Base-by-base conservation (phyloP, 1,284 basidiomycete species). In the Heterobasidion annosum region DNA sequence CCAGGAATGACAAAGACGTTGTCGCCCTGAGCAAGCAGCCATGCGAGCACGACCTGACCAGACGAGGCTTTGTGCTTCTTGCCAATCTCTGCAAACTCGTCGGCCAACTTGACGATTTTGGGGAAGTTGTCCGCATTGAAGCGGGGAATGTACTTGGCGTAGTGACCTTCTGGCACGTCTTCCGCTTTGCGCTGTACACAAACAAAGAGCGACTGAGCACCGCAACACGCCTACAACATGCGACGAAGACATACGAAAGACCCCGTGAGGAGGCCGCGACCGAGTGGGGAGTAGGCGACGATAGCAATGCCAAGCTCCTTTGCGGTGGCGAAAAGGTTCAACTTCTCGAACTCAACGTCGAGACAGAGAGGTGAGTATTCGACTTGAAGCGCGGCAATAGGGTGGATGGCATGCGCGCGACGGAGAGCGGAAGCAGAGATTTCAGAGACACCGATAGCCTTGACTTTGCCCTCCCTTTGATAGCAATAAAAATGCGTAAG, bases 181-280 rank as follows among this genome's bases (percentile, higher is more conserved):
- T 40, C 37, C n/a, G 37, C 37, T 8, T 10, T 40, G n/a, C 37
- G 37, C 37, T 40, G 37, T 40, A 40, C 12, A 40, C 10, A 12
- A 3, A n/a, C 2, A n/a, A 40, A 40, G n/a, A 40, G 37, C 4
- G 25, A 40, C n/a, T 40, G n/a, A 40, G 37, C n/a, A 40, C n/a
- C 12, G n/a, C 37, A 8, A 12, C 37, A 40, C 0, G 37, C 25
- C 25, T 25, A 40, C 0, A 7, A 40, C 37, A 40, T 12, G 37
- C 10, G 37, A 25, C 8, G 12, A 8, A n/a, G 10, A 40, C 37
- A n/a, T n/a, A 40, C 37, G 37, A 40, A 40, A 40, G 37, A 40
- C 1, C 85, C 85, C 0, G 81, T 81, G 33, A 88, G 62, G 50
- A 89, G 62, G 0, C 86, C 87, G 13, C 82, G 70, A 4, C 81